Percentiles rank a stretch among this genome's conserved stretches.
Evolutionary conservation across 2,329 filamentous ascomycete species (phyloP).

Genomic region (Tolypocladium tundrense): DNA sequence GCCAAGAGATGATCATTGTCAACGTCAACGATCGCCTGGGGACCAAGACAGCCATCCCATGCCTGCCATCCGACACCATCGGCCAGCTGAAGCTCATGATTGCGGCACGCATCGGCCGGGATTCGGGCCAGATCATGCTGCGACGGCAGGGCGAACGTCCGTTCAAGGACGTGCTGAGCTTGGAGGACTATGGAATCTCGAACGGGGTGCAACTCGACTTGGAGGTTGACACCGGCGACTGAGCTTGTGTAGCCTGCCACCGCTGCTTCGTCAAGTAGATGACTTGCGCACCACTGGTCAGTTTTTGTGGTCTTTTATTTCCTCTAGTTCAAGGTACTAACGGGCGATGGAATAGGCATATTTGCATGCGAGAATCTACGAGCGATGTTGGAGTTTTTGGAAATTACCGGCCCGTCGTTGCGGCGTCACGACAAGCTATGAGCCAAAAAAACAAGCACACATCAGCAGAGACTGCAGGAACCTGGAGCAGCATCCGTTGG

Average conservation of each 20-base stretch:
- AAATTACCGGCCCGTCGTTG: neutral
- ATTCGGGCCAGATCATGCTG: conserved; percentile 83
- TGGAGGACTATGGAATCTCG: conserved; percentile 89
- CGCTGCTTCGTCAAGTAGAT: neutral
- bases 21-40: conserved; percentile 91
- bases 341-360: neutral
- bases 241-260: conserved; percentile 10
- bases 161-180: conserved; percentile 80
- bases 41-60: conserved; percentile 91
- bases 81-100: conserved; percentile 87
- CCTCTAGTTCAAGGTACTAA: neutral
- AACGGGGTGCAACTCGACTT: conserved; percentile 69
- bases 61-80: conserved; percentile 73
- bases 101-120: conserved; percentile 76
- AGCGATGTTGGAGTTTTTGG: neutral
- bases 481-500: neutral
- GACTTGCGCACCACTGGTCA: neutral
- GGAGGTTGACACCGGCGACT: conserved; percentile 52
- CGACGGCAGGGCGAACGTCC: conserved; percentile 87
- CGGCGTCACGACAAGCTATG: neutral
- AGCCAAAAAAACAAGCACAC: neutral
- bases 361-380: neutral
- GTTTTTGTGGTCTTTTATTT: neutral
- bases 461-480: neutral
- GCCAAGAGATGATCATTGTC: conserved; percentile 85